phyloP scores from a whole-genome alignment of 805 yeast genomes.

The Metschnikowia lunata region DNA sequence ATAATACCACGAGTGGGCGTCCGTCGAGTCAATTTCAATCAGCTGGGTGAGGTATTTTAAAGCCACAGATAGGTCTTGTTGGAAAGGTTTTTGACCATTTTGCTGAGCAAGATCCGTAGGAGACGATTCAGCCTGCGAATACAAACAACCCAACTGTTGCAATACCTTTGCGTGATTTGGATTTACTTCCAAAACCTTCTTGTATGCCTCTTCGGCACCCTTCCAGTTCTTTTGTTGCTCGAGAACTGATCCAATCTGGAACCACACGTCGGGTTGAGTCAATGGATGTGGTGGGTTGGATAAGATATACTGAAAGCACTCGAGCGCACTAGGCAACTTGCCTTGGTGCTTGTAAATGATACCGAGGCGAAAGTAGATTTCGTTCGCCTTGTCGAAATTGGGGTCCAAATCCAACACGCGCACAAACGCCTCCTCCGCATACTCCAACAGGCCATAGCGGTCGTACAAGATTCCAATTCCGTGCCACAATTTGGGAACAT shows the following conservation, averaged over 20 bases:
- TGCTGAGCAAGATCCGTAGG: slow-evolving; percentile 20
- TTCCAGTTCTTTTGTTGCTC: slow-evolving; percentile 90
- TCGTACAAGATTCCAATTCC: slow-evolving; percentile 97
- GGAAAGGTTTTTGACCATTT: slow-evolving; percentile 40
- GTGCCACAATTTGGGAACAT: slow-evolving; percentile 97
- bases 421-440: slow-evolving; percentile 97
- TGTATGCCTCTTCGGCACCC: slow-evolving; percentile 93
- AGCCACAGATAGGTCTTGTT: slow-evolving; percentile 77
- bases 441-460: slow-evolving; percentile 91
- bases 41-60: slow-evolving; percentile 79
- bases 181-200: slow-evolving; percentile 80
- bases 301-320: slow-evolving; percentile 90
- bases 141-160: slow-evolving; percentile 93
- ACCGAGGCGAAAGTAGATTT: slow-evolving; percentile 92
- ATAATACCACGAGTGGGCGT: slow-evolving; percentile 97
- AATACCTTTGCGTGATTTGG: slow-evolving; percentile 95
- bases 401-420: slow-evolving; percentile 95
- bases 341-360: slow-evolving; percentile 94
- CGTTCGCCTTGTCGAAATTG: slow-evolving; percentile 91
- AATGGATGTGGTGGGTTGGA: slow-evolving; percentile 91
- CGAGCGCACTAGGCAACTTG: slow-evolving; percentile 80
- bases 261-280: slow-evolving; percentile 97
- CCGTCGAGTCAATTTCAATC: slow-evolving; percentile 80
- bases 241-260: slow-evolving; percentile 92
- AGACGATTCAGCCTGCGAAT: slow-evolving; percentile 55